Conservation (phyloP, 495 filamentous ascomycete genomes). For the Penicillium desertorum region DNA sequence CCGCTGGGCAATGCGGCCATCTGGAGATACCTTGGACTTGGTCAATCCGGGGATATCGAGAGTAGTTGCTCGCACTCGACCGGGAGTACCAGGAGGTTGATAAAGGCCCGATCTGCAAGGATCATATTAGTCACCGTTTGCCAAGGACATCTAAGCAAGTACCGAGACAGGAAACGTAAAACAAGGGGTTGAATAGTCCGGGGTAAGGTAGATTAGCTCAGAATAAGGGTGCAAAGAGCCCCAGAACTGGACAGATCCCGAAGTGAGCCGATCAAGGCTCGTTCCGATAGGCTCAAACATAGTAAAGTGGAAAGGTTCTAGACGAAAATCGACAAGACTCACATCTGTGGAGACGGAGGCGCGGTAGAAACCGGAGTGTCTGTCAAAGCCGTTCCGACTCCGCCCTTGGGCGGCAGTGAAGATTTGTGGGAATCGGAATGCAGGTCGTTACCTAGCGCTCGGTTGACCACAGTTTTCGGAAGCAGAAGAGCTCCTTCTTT, state of each 20-base stretch:
- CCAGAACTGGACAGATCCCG: background rate
- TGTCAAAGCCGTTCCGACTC: conserved; percentile 56
- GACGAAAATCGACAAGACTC: conserved; percentile 37
- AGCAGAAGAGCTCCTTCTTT: conserved; percentile 41
- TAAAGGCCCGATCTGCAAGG: conserved; percentile 18
- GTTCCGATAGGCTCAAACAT: conserved; percentile 20
- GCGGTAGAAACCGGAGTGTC: conserved; percentile 71
- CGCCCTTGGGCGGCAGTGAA: conserved; percentile 48
- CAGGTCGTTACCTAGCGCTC: conserved; percentile 50
- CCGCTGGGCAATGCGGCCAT: conserved; percentile 85
- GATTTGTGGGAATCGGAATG: conserved; percentile 49
- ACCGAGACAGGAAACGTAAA: background rate
- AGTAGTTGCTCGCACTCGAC: conserved; percentile 74
- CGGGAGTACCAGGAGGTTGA: conserved; percentile 47
- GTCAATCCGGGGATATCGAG: conserved; percentile 89
- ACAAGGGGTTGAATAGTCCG: background rate
- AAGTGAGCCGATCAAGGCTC: conserved; percentile 10
- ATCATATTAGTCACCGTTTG: conserved; percentile 15
- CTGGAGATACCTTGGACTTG: conserved; percentile 87
- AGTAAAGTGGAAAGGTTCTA: conserved; percentile 1
- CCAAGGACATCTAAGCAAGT: background rate
- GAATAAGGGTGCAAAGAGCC: conserved; percentile 1
- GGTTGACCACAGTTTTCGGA: conserved; percentile 45
- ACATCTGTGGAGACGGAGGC: conserved; percentile 71
- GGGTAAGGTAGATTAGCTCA: conserved; percentile 2